Evolutionary conservation across 108 stramenopile species (phyloP).

Genomic region (Bacterosira constricta): DNA sequence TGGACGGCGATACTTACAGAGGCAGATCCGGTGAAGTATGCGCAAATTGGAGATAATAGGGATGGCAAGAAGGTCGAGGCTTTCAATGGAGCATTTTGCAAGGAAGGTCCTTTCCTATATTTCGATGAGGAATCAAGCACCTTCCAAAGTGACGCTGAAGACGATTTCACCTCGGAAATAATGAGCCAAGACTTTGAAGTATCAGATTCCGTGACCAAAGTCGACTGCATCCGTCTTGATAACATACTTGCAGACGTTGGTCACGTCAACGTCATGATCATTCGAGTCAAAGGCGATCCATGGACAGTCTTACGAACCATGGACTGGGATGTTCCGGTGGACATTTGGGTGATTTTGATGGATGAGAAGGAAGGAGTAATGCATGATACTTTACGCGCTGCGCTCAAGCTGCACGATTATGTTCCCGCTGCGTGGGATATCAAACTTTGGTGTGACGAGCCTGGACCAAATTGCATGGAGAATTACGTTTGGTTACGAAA

Average conservation of each 20-base stretch:
- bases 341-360: conserved; percentile 55
- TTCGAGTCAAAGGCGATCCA: conserved; percentile 53
- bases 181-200: conserved; percentile 5
- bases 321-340: conserved; percentile 55
- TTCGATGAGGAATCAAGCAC: conserved; percentile 22
- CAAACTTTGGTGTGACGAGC: conserved; percentile 56
- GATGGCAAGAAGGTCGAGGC: conserved; percentile 25
- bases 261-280: conserved; percentile 53
- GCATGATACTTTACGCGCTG: conserved; percentile 39
- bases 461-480: conserved; percentile 39
- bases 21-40: conserved; percentile 45
- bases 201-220: conserved; percentile 2
- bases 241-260: conserved; percentile 25
- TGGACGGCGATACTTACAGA: conserved; percentile 53
- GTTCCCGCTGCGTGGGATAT: conserved; percentile 61
- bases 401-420: conserved; percentile 50
- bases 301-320: conserved; percentile 52
- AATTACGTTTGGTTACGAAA: conserved; percentile 62
- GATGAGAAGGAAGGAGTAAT: conserved; percentile 35
- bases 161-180: conserved; percentile 28
- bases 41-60: conserved; percentile 32
- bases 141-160: conserved; percentile 22
- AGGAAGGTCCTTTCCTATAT: conserved; percentile 24
- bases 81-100: conserved; percentile 49
- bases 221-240: conserved; percentile 45